Evolutionary conservation across 2,329 filamentous ascomycete species (phyloP).

Genomic region (Gaeumannomyces sp.): DNA sequence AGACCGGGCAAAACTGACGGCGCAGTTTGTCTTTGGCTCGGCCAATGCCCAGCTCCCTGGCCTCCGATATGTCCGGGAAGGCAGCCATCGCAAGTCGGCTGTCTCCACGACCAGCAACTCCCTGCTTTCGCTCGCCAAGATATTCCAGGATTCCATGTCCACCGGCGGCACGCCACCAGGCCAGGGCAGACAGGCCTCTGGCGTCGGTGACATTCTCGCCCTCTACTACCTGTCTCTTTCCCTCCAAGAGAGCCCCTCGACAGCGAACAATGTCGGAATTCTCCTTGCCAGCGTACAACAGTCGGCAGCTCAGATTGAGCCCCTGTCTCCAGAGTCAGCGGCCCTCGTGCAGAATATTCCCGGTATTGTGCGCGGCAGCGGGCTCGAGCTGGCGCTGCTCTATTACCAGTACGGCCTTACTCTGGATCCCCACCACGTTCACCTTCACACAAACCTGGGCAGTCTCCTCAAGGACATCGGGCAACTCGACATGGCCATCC

Average conservation of each 20-base stretch:
- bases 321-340: slow-evolving; percentile 4
- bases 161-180: slow-evolving; percentile 53
- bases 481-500: slow-evolving; percentile 82
- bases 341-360: slow-evolving; percentile 46
- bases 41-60: slow-evolving; percentile 72
- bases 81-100: slow-evolving; percentile 68
- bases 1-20: slow-evolving; percentile 75
- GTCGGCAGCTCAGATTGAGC: slow-evolving; percentile 29
- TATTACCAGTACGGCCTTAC: slow-evolving; percentile 94
- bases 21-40: slow-evolving; percentile 72
- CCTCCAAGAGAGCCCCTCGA: slow-evolving; percentile 91
- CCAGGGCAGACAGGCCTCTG: slow-evolving; percentile 57
- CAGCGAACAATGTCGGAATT: slow-evolving; percentile 96
- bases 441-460: slow-evolving; percentile 93
- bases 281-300: slow-evolving; percentile 93
- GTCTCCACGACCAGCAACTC: slow-evolving; percentile 95
- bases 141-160: slow-evolving; percentile 93
- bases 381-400: slow-evolving; percentile 76
- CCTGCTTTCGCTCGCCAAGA: slow-evolving; percentile 88
- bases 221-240: slow-evolving; percentile 94
- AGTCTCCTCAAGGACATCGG: slow-evolving; percentile 95
- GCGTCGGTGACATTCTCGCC: slow-evolving; percentile 86
- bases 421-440: slow-evolving; percentile 83
- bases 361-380: slow-evolving; percentile 78
- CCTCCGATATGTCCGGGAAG: slow-evolving; percentile 63